Conservation (phyloP, 148 eudicot species). For the Heliosperma pusillum region DNA sequence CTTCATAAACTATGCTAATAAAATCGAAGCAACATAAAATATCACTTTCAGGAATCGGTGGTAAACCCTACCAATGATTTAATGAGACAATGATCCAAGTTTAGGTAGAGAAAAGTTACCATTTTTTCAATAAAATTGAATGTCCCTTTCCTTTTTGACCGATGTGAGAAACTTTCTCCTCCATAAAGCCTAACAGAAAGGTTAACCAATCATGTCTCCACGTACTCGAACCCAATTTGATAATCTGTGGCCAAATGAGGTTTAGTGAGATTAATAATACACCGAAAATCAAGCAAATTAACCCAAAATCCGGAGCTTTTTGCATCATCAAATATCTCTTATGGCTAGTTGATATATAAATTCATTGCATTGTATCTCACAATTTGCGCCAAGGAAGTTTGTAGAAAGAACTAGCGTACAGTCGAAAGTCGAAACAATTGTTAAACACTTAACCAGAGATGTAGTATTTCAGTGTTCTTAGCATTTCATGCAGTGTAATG, state of each 20-base stretch:
- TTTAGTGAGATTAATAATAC: neutral
- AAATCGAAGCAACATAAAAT: neutral
- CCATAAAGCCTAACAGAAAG: conserved; percentile 11
- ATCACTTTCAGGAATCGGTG: conserved; percentile 28
- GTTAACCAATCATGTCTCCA: conserved; percentile 6
- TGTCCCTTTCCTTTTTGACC: conserved; percentile 16
- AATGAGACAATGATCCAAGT: conserved; percentile 17
- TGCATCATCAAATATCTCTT: conserved; percentile 1
- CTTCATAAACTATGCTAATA: neutral
- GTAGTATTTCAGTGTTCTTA: no score
- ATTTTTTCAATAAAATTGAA: conserved; percentile 9
- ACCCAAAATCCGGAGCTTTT: conserved; percentile 10
- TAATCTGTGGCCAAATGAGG: conserved; percentile 6
- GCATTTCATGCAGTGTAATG: no score
- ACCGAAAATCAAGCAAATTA: conserved; percentile 8
- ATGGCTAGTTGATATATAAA: neutral
- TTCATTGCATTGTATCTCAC: no score
- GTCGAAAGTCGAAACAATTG: no score
- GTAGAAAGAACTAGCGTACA: no score
- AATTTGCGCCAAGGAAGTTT: no score
- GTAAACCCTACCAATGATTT: conserved; percentile 19
- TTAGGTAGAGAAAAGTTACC: conserved; percentile 22
- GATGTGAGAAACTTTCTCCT: neutral
- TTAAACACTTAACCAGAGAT: no score
- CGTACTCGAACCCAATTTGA: neutral